Base-by-base conservation (phyloP, 805 yeast genomes). In the Spathaspora girioi region DNA sequence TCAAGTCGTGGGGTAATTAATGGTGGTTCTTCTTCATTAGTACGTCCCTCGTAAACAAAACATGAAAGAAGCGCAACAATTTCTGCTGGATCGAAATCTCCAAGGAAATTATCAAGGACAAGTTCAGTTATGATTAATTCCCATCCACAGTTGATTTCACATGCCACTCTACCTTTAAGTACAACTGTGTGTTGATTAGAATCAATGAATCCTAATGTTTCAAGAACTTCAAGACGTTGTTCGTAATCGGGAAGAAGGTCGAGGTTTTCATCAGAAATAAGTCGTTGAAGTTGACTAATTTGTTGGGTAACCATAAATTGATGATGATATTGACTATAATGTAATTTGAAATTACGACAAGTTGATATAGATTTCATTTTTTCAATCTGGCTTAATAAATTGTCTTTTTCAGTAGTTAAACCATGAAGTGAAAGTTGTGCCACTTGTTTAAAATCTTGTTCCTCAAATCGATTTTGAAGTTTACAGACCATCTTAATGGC, bases 161-260 rank as follows among this genome's bases (percentile, higher is more conserved):
- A 94, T 0, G 96, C 96, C 45, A 89, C 96, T 54, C 97, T 76
- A 32, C 98, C 98, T 70, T 92, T 92, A 57, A 94, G 73, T 61
- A 82, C 83, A 18, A 89, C 94, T 52, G 89, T 92, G 58, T 87
- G n/a, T n/a, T n/a, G 40, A 45, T 82, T 78, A 5, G 75, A 75
- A 61, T 93, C 97, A 42, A 94, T 84, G 64, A 87, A 94, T 12
- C 82, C 89, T n/a, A 91, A 73, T n/a, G 80, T 81, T 59, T 83
- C 79, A 51, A 94, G 74, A 2, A 94, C 97, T 40, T 78, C 79
- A 40, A 94, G 71, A 59, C 99, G 81, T 66, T 89, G 96, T 62
- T 90, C 96, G 63, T 94, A 94, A 64, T 94, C 97, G 0, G 99
- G 98, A 38, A 94, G 75, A 45, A 94, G 73, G 57, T 89, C 97